Percentiles rank a stretch among this genome's conserved stretches.
These are phyloP conservation scores for Leccinellum rugosiceps DNA, from an alignment of 768 basidiomycete genomes.

Conservation along the genomic window DNA sequence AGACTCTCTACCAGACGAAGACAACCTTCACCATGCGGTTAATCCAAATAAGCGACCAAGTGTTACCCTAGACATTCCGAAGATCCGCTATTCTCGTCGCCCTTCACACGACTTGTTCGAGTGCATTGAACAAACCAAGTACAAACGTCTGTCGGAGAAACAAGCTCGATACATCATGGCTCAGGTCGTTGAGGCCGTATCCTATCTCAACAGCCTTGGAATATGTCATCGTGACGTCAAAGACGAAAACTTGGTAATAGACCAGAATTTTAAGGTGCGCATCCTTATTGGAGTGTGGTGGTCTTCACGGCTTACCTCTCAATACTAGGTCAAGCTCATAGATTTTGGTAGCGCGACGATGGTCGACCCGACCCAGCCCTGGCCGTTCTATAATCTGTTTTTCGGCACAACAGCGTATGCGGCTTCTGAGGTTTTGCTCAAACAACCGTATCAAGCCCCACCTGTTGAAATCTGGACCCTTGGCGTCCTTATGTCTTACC, in stretches of 20 bases:
- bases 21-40: conserved; percentile 3
- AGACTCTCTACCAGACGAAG: conserved; percentile 12
- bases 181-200: conserved; percentile 84
- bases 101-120: conserved; percentile 93
- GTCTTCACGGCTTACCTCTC: conserved; percentile 11
- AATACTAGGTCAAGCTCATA: conserved; percentile 79
- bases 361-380: conserved; percentile 57
- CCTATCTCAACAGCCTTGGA: conserved; percentile 76
- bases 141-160: conserved; percentile 74
- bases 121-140: conserved; percentile 84
- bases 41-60: conserved; percentile 9
- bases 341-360: conserved; percentile 92
- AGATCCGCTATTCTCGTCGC: conserved; percentile 56
- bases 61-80: conserved; percentile 21
- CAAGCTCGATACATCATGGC: conserved; percentile 81
- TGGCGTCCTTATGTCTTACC: conserved; percentile 90
- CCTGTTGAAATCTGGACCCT: conserved; percentile 97
- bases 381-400: conserved; percentile 73
- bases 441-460: conserved; percentile 85
- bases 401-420: conserved; percentile 97
- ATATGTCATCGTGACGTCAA: conserved; percentile 96
- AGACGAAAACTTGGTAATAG: conserved; percentile 90
- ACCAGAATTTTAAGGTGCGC: conserved; percentile 62
- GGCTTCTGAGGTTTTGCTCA: conserved; percentile 88
- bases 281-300: not conserved